These are phyloP conservation scores for Naegleria lovaniensis DNA, from an alignment of 208 protist species.

Conservation along the genomic window DNA sequence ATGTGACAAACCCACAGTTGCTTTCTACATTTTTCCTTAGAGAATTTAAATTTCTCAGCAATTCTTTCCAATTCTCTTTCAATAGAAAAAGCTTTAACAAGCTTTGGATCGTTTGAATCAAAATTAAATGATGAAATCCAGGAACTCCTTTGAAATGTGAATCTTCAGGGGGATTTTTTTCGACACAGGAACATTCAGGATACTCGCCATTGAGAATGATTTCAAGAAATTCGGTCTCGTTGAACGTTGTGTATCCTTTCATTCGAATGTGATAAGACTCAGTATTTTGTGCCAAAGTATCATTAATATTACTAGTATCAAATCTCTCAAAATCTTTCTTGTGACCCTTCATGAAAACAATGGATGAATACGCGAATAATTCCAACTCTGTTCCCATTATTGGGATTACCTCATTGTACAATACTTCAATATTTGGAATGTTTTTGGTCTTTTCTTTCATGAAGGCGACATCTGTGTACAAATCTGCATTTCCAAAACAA, in stretches of 20 bases:
- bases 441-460: background rate
- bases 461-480: background rate
- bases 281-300: background rate
- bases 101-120: background rate
- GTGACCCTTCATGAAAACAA: background rate
- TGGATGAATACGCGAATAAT: background rate
- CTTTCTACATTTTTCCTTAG: background rate
- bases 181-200: background rate
- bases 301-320: background rate
- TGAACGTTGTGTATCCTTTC: constrained; percentile 8
- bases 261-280: background rate
- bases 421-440: background rate
- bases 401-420: background rate
- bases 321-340: constrained; percentile 8
- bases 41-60: background rate
- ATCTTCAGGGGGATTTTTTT: background rate
- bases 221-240: background rate
- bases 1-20: background rate
- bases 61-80: constrained; percentile 10
- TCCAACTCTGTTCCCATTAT: background rate
- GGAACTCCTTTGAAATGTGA: background rate
- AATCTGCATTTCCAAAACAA: background rate
- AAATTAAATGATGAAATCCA: background rate
- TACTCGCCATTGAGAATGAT: background rate
- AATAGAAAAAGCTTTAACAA: background rate